Evolutionary conservation across 2,329 filamentous ascomycete genomes (phyloP), one percentile per base, ranked within the genome.

Genomic region (Ophiostoma perfectum): DNA sequence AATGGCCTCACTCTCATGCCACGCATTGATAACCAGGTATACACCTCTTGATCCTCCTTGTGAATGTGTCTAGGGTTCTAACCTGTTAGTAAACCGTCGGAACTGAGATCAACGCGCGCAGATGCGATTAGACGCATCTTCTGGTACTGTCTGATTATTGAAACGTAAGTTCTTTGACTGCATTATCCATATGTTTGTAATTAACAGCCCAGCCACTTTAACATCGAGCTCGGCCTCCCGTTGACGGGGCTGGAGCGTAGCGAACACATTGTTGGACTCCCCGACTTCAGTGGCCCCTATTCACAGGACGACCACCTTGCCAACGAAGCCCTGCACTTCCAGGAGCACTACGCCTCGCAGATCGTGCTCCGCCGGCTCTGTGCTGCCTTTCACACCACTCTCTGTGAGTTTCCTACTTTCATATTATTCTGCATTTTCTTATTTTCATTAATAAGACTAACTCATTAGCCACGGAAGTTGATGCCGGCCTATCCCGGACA

Each of bases 301-400:
- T 80, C 78, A n/a, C 78, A 81, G 47, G 79, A 80, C 16, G 81
- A 84, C 71, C 79, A 81, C 69, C 73, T 80, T 12, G 78, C 77
- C 27, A 82, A 84, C 70, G 81, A 85, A 70, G 75, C 78, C 9
- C 82, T 83, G 1, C 81, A 86, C 70, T 85, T 84, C 68, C 81
- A 85, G 70, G 82, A 86, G 69, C 81, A 88, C 72, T 88, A 86
- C 74, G 80, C 84, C 2, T 86, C 86, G 0, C 85, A 88, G 73
- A 83, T 88, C 63, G 82, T 84, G 11, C 78, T 88, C 18, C 79
- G 83, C 27, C 78, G 82, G 38, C 76, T 88, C 2, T 82, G 83
- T 49, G 79, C 81, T 0, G 80, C 82, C 36, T 82, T 87, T 18
- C 82, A 88, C 73, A 77, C 78, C 60, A 78, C 79, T 2, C 79